Evolutionary conservation across 2,329 filamentous ascomycete species (phyloP), one percentile per base, ranked within the genome.

Genomic region (Mycocentrospora acerina): DNA sequence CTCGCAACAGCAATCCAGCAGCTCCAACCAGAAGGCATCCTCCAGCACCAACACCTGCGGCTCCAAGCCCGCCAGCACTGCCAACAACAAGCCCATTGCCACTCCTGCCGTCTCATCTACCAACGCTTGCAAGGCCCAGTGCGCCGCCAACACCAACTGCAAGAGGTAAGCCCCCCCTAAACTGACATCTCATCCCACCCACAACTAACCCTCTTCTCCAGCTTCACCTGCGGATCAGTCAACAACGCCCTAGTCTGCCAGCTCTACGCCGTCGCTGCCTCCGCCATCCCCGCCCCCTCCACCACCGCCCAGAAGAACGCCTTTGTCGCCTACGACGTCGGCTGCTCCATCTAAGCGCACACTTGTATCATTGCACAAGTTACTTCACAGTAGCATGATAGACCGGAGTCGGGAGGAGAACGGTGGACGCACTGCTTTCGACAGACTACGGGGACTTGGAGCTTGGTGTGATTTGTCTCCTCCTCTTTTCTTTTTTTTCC

Each of bases 321-420:
- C 6, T 14, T 42, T 24, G 33, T 40, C 29, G 47, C 40, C 6
- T 51, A 31, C 28, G 47, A 51, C 32, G 44, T 48, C 26, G 44
- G 44, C 12, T 51, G 43, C 46, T 38, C 37, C 9, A 36, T 42
- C 29, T 42, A 37, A 36, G 13, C 13, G 14, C 22, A 12, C 7
- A 7, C 12, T 25, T 12, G 24, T 25, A 25, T 12, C 7, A 25
- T 7, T 25, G n/a, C 24, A 12, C 24, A 25, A 25, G 24, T 5
- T 19, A 18, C 3, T 4, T 17, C 6, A 7, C 11, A 13, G 10
- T 17, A n/a, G 10, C 11, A n/a, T 13, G 13, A 25, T 14, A 15
- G 8, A 12, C 18, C 14, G 17, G 30, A 24, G n/a, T n/a, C 16
- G 30, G 19, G 26, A 29, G 26, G 27, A 22, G 34, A n/a, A n/a